A percentile compares a stretch with the other conserved stretches of the same genome.
Conservation (phyloP, 1,139 yeast genomes). For the Meyerozyma elateridarum region DNA sequence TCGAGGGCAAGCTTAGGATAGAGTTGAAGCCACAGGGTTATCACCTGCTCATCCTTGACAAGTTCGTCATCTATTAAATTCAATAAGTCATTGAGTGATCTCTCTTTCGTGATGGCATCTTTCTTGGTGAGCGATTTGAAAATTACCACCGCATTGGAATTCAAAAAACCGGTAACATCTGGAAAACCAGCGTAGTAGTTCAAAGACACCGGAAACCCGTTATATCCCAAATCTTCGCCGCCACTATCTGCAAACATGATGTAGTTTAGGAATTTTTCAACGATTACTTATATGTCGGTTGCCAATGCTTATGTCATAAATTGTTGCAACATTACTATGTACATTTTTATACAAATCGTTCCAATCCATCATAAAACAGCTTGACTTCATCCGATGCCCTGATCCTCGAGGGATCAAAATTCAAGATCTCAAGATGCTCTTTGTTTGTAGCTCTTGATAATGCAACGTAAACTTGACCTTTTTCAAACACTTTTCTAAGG, state of each 20-base stretch:
- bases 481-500: conserved; percentile 65
- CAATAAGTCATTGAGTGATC: conserved; percentile 58
- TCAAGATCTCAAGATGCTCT: conserved; percentile 67
- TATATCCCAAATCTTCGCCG: conserved; percentile 31
- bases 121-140: conserved; percentile 75
- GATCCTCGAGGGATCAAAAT: conserved; percentile 62
- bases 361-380: conserved; percentile 52
- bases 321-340: neutral
- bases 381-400: conserved; percentile 63
- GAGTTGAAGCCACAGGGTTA: conserved; percentile 72
- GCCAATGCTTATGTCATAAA: neutral
- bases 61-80: neutral
- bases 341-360: conserved; percentile 7
- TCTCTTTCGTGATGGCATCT: conserved; percentile 80
- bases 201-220: conserved; percentile 66
- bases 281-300: neutral
- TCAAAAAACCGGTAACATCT: conserved; percentile 53
- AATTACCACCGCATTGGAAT: conserved; percentile 57
- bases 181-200: conserved; percentile 78
- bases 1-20: conserved; percentile 78
- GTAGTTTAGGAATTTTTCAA: neutral
- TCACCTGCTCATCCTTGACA: conserved; percentile 42
- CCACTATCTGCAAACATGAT: conserved; percentile 2
- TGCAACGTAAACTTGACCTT: conserved; percentile 89
- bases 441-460: conserved; percentile 80